Percentiles rank a stretch among this genome's conserved stretches.
These are phyloP conservation scores for Salix caprea DNA, from an alignment of 345 rosid genomes.

Conservation along the genomic window DNA sequence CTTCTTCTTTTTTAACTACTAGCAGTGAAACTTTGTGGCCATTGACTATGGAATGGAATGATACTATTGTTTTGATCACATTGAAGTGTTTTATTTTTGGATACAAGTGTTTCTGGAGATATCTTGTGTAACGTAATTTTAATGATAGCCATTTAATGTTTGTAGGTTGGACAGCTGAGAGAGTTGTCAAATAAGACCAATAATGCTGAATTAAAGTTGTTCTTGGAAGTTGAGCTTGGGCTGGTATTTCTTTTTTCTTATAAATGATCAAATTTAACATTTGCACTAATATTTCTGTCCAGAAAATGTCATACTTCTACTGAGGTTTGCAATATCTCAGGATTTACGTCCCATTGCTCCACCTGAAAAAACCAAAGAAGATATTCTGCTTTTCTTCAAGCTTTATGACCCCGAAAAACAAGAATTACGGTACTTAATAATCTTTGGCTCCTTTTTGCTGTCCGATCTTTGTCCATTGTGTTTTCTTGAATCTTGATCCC, in stretches of 20 bases:
- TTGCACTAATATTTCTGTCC: not conserved
- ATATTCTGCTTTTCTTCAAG: slow-evolving; percentile 86
- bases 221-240: slow-evolving; percentile 82
- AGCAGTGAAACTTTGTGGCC: not conserved
- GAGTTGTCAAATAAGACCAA: slow-evolving; percentile 71
- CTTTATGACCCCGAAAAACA: slow-evolving; percentile 76
- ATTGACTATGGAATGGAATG: not conserved
- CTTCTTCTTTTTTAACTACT: not conserved
- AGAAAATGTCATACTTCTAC: not conserved
- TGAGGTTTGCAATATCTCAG: slow-evolving; percentile 31
- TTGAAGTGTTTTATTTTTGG: not conserved
- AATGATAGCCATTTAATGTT: not conserved
- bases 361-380: slow-evolving; percentile 65
- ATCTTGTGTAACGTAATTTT: not conserved
- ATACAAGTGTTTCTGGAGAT: not conserved
- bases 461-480: not conserved
- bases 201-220: slow-evolving; percentile 80
- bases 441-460: not conserved
- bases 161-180: slow-evolving; percentile 88
- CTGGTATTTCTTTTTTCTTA: slow-evolving; percentile 40
- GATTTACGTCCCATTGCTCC: slow-evolving; percentile 63
- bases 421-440: slow-evolving; percentile 58
- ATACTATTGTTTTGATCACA: too few relatives aligned
- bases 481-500: not conserved
- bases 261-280: not conserved